Base-by-base conservation (phyloP, 768 basidiomycete species). In the Jaapia argillacea region DNA sequence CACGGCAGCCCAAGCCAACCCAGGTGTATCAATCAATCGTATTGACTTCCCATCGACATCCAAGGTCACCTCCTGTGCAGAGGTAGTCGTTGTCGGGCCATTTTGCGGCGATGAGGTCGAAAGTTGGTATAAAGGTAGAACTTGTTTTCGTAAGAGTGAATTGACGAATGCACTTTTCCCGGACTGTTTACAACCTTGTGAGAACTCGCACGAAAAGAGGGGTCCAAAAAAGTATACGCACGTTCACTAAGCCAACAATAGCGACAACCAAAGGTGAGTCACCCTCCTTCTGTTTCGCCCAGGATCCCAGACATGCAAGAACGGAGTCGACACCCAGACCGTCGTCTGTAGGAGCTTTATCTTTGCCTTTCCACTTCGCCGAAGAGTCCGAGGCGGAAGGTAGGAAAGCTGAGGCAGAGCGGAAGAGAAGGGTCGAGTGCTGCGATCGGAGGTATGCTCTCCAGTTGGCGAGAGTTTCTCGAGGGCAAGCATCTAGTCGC, bases 131-230 rank as follows among this genome's bases (percentile, higher is more conserved):
- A 85, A 66, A 5, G 77, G 69, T 16, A 85, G 58, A 6, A 63
- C 63, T 10, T 67, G 52, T 42, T 67, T 73, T 39, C 66, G 65
- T 14, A 77, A 55, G 23, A 96, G 66, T 2, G 89, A 84, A 61
- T 96, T 92, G 52, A 94, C 68, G 36, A 94, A 67, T 1, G 87
- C 72, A 40, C 85, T 86, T 67, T 96, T 94, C 12, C 92, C 92
- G 10, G 72, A 69, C 85, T 89, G 44, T 33, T 10, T n/a, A n/a
- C n/a, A n/a, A 33, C 10, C 28, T 16, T 33, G 28, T 33, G 28
- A 33, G 28, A 33, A 33, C 16, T 16, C 12, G 43, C n/a, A 46
- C 33, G 40, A 3, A 23, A 40, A 21, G 41, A 48, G 36, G 50
- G 43, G 14, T 5, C 13, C 13, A 45, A 40, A 12, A 40, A 26